Percentiles rank a stretch among this genome's conserved stretches.
These are phyloP conservation scores for Rhodotorula babjevae DNA, from an alignment of 768 basidiomycete species.

Conservation along the genomic window DNA sequence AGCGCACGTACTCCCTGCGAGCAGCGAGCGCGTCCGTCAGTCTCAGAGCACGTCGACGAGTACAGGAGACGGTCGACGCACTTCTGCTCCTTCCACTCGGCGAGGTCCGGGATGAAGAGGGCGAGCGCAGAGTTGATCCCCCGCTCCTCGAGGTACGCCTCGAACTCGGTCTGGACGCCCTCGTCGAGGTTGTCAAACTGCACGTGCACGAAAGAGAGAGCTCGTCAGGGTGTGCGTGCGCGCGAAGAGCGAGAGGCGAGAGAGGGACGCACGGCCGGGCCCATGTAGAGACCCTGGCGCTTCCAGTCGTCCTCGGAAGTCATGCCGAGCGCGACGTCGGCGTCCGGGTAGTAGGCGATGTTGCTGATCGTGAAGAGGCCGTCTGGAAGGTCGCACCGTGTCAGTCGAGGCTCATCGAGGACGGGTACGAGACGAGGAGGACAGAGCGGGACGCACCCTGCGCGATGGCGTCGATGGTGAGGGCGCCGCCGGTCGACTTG, in stretches of 20 bases:
- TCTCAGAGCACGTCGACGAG: neutral
- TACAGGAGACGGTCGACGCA: constrained; percentile 7
- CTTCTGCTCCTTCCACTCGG: constrained; percentile 80
- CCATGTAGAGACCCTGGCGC: constrained; percentile 83
- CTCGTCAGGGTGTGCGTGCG: too few relatives aligned
- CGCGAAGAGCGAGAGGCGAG: neutral
- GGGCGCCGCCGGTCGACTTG: constrained; percentile 62
- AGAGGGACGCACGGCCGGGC: constrained; percentile 62
- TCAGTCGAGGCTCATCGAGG: neutral
- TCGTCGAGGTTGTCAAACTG: constrained; percentile 88
- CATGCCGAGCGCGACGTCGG: constrained; percentile 65
- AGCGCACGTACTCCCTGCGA: constrained; percentile 74
- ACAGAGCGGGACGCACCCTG: constrained; percentile 48
- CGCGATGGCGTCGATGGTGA: constrained; percentile 71
- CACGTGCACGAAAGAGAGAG: neutral
- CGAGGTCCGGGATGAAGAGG: constrained; percentile 76
- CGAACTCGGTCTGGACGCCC: constrained; percentile 82
- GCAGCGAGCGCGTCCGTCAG: neutral
- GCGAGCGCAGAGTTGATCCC: constrained; percentile 79
- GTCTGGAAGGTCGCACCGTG: constrained; percentile 46
- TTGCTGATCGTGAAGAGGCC: constrained; percentile 82
- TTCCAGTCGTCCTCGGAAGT: constrained; percentile 91
- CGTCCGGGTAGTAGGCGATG: constrained; percentile 75
- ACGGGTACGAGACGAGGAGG: neutral
- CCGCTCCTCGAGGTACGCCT: constrained; percentile 80